phyloP scores from a whole-genome alignment of 2,329 filamentous ascomycete species.

The Hymenoscyphus infarciens region DNA sequence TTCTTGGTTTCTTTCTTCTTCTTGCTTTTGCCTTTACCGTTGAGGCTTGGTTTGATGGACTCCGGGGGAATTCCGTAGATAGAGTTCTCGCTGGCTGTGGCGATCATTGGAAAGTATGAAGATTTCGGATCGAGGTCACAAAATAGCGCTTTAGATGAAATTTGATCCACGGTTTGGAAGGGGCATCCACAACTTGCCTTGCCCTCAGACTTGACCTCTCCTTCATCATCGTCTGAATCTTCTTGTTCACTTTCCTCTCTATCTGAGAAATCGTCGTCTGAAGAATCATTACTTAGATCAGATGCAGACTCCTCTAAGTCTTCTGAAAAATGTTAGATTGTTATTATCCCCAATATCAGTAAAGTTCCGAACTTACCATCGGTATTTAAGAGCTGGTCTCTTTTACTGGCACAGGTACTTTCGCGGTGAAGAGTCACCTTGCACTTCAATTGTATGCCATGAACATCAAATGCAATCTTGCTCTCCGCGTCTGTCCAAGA shows the following conservation, averaged over 20 bases:
- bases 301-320: background rate
- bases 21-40: no score
- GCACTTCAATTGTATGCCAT: constrained; percentile 11
- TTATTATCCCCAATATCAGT: background rate
- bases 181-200: constrained; percentile 13
- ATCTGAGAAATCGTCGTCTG: background rate
- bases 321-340: background rate
- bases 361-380: background rate
- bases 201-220: background rate
- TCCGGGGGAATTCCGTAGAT: constrained; percentile 12
- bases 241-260: background rate
- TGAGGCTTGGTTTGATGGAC: no score
- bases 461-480: background rate
- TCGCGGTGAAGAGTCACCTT: constrained; percentile 21
- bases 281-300: background rate
- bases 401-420: constrained; percentile 14
- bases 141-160: constrained; percentile 11
- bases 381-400: constrained; percentile 7
- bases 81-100: constrained; percentile 7
- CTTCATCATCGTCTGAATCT: background rate
- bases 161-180: constrained; percentile 3
- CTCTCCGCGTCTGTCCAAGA: constrained; percentile 9
- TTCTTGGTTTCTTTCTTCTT: no score
- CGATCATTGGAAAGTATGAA: constrained; percentile 21
- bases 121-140: constrained; percentile 9